phyloP scores from a whole-genome alignment of 257 asterid species.

The Solanum medicagineum region DNA sequence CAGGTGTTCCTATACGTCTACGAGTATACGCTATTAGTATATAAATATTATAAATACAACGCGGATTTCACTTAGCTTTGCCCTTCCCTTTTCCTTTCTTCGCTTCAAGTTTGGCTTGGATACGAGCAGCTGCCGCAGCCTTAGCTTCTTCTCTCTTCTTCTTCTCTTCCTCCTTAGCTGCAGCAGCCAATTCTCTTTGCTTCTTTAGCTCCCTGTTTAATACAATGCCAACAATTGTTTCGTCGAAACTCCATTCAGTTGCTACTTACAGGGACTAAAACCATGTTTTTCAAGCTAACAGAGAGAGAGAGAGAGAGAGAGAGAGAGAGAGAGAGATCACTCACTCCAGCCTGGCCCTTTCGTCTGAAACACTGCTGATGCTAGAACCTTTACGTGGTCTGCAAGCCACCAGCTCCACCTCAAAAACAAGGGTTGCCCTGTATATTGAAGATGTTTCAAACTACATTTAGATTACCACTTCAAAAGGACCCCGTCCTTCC shows the following conservation, averaged over 20 bases:
- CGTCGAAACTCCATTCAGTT: neutral
- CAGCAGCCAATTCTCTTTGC: slow-evolving; percentile 78
- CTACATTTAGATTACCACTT: neutral
- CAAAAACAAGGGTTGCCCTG: slow-evolving; percentile 88
- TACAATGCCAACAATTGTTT: neutral
- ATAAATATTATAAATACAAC: neutral
- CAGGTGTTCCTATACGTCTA: neutral
- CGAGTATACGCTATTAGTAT: neutral
- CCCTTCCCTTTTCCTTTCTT: slow-evolving; percentile 97
- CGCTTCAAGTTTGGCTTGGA: slow-evolving; percentile 89
- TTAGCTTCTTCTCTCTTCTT: slow-evolving; percentile 98
- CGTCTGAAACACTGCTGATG: slow-evolving; percentile 75
- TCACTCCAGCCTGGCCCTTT: slow-evolving; percentile 92
- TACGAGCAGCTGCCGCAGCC: slow-evolving; percentile 93
- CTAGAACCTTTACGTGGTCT: slow-evolving; percentile 93
- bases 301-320: neutral
- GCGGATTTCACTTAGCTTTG: slow-evolving; percentile 35
- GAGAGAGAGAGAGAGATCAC: slow-evolving; percentile 1
- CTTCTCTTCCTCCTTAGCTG: slow-evolving; percentile 84
- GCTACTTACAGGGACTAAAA: neutral
- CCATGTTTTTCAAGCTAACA: neutral
- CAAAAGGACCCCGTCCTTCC: neutral
- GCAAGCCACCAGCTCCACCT: slow-evolving; percentile 93
- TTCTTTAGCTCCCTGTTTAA: slow-evolving; percentile 69
- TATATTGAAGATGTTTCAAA: neutral